Conservation (phyloP, 2,329 filamentous ascomycete species). For the Botrytis tulipae region DNA sequence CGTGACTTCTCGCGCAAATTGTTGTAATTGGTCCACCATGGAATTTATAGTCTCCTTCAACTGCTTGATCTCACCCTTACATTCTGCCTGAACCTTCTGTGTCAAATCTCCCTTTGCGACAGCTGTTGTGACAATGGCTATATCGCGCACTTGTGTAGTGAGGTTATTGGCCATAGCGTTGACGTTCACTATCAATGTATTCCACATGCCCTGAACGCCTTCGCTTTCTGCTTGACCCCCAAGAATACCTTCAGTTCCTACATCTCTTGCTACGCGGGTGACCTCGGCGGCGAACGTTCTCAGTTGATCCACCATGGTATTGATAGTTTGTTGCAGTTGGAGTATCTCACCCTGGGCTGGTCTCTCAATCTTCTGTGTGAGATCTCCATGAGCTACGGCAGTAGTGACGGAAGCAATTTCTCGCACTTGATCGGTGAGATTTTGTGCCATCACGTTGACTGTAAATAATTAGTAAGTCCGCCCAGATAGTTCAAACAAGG, state of each 20-base stretch:
- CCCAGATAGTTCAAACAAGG: not conserved
- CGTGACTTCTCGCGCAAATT: conserved; percentile 95
- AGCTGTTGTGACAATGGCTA: conserved; percentile 76
- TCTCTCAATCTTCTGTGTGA: conserved; percentile 81
- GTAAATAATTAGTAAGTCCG: conserved; percentile 24
- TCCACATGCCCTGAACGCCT: conserved; percentile 86
- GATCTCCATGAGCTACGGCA: conserved; percentile 76
- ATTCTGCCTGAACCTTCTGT: conserved; percentile 92
- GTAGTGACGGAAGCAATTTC: conserved; percentile 84
- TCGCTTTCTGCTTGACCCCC: conserved; percentile 81
- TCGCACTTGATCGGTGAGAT: conserved; percentile 78
- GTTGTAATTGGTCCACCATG: conserved; percentile 97
- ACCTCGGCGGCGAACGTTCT: conserved; percentile 82
- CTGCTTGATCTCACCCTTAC: conserved; percentile 86
- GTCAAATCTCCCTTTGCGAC: conserved; percentile 85
- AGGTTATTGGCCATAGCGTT: conserved; percentile 87
- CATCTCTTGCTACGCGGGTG: conserved; percentile 77
- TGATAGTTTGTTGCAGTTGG: conserved; percentile 81
- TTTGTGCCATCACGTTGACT: conserved; percentile 84
- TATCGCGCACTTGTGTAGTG: conserved; percentile 89
- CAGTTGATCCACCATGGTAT: conserved; percentile 85
- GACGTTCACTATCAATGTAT: conserved; percentile 80
- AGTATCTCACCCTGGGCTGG: conserved; percentile 79
- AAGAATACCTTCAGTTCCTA: conserved; percentile 79
- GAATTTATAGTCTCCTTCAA: conserved; percentile 98